These are phyloP conservation scores for Achlya hypogyna DNA, from an alignment of 352 stramenopile species.

Conservation along the genomic window DNA sequence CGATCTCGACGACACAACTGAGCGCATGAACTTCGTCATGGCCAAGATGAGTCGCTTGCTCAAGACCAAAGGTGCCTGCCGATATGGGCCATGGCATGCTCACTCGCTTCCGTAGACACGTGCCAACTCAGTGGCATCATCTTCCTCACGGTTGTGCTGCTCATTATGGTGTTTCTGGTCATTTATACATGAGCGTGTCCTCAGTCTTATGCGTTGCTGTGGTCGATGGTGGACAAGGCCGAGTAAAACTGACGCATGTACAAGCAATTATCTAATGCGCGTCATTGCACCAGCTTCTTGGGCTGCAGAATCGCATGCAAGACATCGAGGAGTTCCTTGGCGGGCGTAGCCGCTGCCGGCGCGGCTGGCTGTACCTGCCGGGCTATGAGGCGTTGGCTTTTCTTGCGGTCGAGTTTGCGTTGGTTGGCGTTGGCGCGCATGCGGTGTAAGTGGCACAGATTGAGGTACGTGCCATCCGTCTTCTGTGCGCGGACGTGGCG, in stretches of 20 bases:
- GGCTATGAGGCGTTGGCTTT: constrained; percentile 28
- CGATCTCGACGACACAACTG: constrained; percentile 62
- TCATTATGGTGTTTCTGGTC: constrained; percentile 72
- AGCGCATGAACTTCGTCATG: constrained; percentile 82
- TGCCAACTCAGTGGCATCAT: constrained; percentile 72
- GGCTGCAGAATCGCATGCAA: neutral
- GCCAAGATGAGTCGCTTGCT: constrained; percentile 58
- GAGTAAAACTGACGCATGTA: neutral
- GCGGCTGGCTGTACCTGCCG: neutral
- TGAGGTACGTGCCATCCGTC: constrained; percentile 70
- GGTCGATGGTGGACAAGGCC: neutral
- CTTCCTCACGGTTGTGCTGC: constrained; percentile 51
- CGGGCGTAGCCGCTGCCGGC: neutral
- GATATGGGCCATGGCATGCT: neutral
- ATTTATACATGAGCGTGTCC: constrained; percentile 56
- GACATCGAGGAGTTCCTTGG: neutral
- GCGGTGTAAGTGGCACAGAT: constrained; percentile 75
- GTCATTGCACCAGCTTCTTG: neutral
- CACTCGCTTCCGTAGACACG: constrained; percentile 32
- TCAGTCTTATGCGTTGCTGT: neutral
- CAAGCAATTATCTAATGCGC: neutral
- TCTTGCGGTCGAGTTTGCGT: constrained; percentile 77
- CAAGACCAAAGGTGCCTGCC: constrained; percentile 64
- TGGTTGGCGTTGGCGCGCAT: constrained; percentile 73
- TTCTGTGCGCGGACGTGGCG: constrained; percentile 61